These are phyloP conservation scores for Rostrohypoxylon terebratum DNA, from an alignment of 495 filamentous ascomycete genomes.

Conservation along the genomic window DNA sequence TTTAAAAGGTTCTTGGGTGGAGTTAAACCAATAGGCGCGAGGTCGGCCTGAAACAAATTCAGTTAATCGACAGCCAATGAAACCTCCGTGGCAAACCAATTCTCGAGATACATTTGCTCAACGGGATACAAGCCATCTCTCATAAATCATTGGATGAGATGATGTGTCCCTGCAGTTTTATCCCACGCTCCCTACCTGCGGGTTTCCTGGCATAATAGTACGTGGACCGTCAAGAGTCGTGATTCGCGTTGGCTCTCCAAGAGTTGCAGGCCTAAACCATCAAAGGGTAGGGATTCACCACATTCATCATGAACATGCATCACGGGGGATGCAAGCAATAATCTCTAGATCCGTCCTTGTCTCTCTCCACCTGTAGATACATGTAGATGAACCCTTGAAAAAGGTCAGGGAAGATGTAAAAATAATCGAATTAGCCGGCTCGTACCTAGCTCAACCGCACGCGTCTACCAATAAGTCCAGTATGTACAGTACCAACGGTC, in stretches of 20 bases:
- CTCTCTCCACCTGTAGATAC: conserved; percentile 17
- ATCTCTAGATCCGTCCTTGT: conserved; percentile 30
- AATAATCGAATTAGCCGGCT: conserved; percentile 20
- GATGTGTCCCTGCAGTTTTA: conserved; percentile 47
- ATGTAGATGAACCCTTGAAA: conserved; percentile 21
- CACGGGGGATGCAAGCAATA: conserved; percentile 35
- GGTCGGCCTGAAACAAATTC: conserved; percentile 34
- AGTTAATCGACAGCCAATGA: conserved; percentile 38
- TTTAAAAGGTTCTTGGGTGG: conserved; percentile 21
- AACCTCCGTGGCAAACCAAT: conserved; percentile 27
- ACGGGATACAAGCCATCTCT: conserved; percentile 11
- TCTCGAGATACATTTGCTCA: conserved; percentile 41
- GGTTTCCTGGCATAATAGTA: conserved; percentile 43
- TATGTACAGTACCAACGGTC: not conserved
- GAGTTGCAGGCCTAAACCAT: conserved; percentile 28
- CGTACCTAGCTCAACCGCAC: conserved; percentile 16
- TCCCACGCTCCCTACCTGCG: conserved; percentile 35
- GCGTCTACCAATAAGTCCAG: conserved; percentile 32
- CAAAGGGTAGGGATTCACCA: conserved; percentile 32
- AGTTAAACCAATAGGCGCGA: conserved; percentile 18
- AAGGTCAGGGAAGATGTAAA: conserved; percentile 4
- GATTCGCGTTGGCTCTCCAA: conserved; percentile 40
- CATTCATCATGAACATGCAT: conserved; percentile 27
- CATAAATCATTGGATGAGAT: conserved; percentile 40
- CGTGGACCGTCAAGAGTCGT: conserved; percentile 39